These are phyloP conservation scores for Melastoma malabathricum DNA, from an alignment of 345 rosid species.

Conservation along the genomic window DNA sequence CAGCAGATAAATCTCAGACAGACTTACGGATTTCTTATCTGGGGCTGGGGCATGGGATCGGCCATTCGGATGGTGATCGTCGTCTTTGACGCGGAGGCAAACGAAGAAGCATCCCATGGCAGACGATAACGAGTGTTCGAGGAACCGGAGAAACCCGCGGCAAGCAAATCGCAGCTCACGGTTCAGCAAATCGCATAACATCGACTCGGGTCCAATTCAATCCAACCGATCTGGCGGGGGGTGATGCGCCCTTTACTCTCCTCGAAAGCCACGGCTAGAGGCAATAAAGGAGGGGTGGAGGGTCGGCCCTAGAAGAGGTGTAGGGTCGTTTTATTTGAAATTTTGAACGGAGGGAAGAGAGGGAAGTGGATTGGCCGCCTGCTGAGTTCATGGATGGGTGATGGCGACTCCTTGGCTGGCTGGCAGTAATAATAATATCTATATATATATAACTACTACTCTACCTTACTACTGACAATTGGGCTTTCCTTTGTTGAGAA, in stretches of 20 bases:
- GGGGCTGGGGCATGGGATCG: slow-evolving; percentile 21
- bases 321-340: slow-evolving; percentile 2
- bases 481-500: too few species aligned
- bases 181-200: slow-evolving; percentile 4
- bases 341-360: slow-evolving; percentile 5
- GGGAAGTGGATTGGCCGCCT: slow-evolving; percentile 3
- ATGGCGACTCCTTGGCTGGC: too few species aligned
- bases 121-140: slow-evolving; percentile 13
- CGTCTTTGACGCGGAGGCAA: slow-evolving; percentile 54
- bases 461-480: too few species aligned
- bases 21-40: slow-evolving; percentile 20
- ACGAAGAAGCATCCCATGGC: slow-evolving; percentile 76
- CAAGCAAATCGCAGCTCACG: slow-evolving; percentile 4
- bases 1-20: too few species aligned
- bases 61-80: slow-evolving; percentile 8
- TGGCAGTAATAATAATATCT: too few species aligned
- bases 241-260: background rate
- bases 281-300: background rate
- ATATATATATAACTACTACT: too few species aligned
- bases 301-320: slow-evolving; percentile 1
- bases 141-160: background rate
- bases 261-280: background rate
- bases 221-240: slow-evolving; percentile 1
- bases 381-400: too few species aligned
- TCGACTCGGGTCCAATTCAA: background rate